A percentile compares a stretch with the other conserved stretches of the same genome.
These are phyloP conservation scores for Scheffersomyces segobiensis DNA, from an alignment of 1,139 yeast species.

Conservation along the genomic window DNA sequence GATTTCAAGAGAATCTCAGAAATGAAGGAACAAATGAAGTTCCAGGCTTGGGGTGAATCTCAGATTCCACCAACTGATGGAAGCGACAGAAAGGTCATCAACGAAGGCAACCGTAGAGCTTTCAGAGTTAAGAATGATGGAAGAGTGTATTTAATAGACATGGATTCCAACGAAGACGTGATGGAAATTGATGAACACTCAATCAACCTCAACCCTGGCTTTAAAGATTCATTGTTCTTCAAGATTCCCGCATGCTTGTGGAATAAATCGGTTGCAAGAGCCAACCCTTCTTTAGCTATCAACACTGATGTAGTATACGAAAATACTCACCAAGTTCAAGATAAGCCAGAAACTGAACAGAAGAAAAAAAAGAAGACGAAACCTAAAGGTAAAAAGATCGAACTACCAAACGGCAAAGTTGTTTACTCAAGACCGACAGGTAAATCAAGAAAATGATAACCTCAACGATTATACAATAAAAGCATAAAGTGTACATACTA, in stretches of 20 bases:
- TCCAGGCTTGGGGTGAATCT: constrained; percentile 64
- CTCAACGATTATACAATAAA: background rate
- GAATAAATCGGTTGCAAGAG: constrained; percentile 47
- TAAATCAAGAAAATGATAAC: background rate
- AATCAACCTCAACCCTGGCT: constrained; percentile 38
- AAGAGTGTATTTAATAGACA: constrained; percentile 61
- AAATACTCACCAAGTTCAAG: constrained; percentile 4
- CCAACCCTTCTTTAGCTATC: constrained; percentile 13
- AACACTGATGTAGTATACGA: constrained; percentile 21
- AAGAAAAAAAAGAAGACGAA: constrained; percentile 32
- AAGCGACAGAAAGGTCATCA: constrained; percentile 38
- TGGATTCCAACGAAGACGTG: constrained; percentile 42
- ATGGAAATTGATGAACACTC: constrained; percentile 39
- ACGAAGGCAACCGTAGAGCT: constrained; percentile 48
- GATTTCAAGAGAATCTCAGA: constrained; percentile 58
- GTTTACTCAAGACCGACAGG: constrained; percentile 43
- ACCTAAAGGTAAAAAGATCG: constrained; percentile 46
- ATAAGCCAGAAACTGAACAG: constrained; percentile 10
- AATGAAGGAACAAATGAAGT: constrained; percentile 52
- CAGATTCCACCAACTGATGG: constrained; percentile 49
- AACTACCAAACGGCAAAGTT: constrained; percentile 62
- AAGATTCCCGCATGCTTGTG: constrained; percentile 46
- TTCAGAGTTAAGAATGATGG: constrained; percentile 72
- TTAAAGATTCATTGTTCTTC: constrained; percentile 57
- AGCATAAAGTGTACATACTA: too few species aligned